phyloP scores from a whole-genome alignment of 2,329 filamentous ascomycete species.

The Ophiognomonia clavigignenti-juglandacearum region DNA sequence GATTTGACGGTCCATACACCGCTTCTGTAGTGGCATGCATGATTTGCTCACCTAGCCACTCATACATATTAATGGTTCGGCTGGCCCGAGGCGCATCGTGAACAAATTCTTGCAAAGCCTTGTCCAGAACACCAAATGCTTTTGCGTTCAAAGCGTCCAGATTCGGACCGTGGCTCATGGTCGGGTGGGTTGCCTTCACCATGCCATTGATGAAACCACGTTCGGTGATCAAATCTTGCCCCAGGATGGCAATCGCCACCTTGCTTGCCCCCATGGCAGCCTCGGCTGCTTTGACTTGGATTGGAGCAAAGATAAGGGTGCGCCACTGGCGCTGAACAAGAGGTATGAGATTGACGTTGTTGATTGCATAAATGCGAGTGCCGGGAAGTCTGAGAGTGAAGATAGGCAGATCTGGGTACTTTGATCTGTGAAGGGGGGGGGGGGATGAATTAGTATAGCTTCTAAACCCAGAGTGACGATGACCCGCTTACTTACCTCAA shows the following conservation, averaged over 20 bases:
- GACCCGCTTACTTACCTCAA: no score
- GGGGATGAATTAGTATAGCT: no score
- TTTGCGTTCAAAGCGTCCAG: conserved; percentile 9
- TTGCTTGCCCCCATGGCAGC: conserved; percentile 17
- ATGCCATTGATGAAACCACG: conserved; percentile 16
- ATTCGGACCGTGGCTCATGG: conserved; percentile 7
- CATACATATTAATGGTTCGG: conserved; percentile 3
- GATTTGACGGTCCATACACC: conserved; percentile 17
- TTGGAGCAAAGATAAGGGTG: no score
- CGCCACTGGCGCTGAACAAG: no score
- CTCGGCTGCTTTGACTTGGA: no score
- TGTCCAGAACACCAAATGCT: conserved; percentile 4
- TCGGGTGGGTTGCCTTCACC: conserved; percentile 13
- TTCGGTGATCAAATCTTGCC: conserved; percentile 14
- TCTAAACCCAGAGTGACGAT: no score
- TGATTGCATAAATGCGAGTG: no score
- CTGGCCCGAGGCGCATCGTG: background rate
- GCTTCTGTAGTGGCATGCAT: conserved; percentile 18
- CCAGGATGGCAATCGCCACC: conserved; percentile 8
- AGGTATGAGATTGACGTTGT: no score
- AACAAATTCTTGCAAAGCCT: background rate
- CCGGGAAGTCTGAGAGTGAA: no score
- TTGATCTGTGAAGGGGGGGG: no score
- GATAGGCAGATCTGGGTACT: no score
- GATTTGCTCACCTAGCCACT: conserved; percentile 15